Evolutionary conservation across 2,329 filamentous ascomycete genomes (phyloP).

Genomic region (Graphilbum fragrans): DNA sequence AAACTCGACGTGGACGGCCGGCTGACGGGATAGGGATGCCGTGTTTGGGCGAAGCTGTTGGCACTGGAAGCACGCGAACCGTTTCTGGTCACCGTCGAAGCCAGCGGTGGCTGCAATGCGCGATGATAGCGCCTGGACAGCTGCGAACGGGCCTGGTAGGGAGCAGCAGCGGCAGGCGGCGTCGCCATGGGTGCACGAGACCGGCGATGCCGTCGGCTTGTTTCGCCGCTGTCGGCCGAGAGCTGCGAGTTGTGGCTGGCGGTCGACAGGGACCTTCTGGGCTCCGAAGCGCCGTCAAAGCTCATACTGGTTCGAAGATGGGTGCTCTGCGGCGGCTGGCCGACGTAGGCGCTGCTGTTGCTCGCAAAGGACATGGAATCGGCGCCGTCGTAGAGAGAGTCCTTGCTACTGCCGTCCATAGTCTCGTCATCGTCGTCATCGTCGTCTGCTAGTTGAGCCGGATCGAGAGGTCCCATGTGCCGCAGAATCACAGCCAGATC

Average conservation of each 20-base stretch:
- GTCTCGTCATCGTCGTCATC: slow-evolving; percentile 16
- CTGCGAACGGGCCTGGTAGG: no score
- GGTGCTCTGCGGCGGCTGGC: no score
- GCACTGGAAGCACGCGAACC: slow-evolving; percentile 13
- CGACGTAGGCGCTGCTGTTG: no score
- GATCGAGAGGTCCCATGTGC: slow-evolving; percentile 56
- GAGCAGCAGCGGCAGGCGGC: no score
- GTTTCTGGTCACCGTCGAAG: background rate
- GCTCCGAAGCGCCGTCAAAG: no score
- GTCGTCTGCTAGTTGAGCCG: slow-evolving; percentile 30
- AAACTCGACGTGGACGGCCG: slow-evolving; percentile 26
- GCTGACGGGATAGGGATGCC: slow-evolving; percentile 25
- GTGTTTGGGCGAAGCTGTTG: slow-evolving; percentile 29
- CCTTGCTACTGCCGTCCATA: slow-evolving; percentile 11
- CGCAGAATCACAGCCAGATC: slow-evolving; percentile 72
- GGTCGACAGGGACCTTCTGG: no score
- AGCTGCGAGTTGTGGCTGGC: background rate
- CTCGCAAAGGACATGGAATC: no score
- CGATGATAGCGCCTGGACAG: no score
- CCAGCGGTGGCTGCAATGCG: background rate
- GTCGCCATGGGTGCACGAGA: background rate
- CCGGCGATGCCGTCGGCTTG: background rate
- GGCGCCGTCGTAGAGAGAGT: background rate
- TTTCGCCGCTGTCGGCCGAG: slow-evolving; percentile 9
- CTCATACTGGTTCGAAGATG: no score